phyloP scores from a whole-genome alignment of 768 basidiomycete genomes.

The Suillus occidentalis region DNA sequence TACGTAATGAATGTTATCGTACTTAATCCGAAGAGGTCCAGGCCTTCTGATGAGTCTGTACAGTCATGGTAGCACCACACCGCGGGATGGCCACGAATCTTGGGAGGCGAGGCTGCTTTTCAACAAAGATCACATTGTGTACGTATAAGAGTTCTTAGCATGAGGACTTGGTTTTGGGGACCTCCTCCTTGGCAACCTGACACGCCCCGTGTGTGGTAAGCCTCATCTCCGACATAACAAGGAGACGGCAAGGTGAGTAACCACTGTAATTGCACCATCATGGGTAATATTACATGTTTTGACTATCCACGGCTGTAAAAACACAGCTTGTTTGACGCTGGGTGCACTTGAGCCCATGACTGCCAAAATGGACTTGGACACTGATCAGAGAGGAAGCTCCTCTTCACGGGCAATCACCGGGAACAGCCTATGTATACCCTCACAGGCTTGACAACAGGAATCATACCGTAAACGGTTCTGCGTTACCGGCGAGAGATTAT shows the following conservation, averaged over 20 bases:
- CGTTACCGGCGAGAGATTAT: slow-evolving; percentile 31
- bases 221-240: neutral
- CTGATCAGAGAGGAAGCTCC: neutral
- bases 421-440: slow-evolving; percentile 28
- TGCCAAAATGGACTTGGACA: neutral
- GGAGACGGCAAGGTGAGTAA: neutral
- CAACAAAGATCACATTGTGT: neutral
- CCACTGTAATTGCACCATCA: neutral
- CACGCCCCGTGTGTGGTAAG: neutral
- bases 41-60: neutral
- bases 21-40: neutral
- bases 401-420: neutral
- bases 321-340: neutral
- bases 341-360: neutral
- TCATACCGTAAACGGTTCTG: slow-evolving; percentile 29
- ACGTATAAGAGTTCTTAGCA: neutral
- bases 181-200: slow-evolving; percentile 2
- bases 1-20: neutral
- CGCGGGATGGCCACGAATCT: neutral
- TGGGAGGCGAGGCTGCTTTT: neutral
- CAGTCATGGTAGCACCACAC: neutral
- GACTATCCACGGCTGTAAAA: neutral
- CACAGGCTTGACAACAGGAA: slow-evolving; percentile 19
- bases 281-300: neutral
- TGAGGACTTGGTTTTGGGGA: neutral